Conservation (phyloP, 441 rosid genomes). For the Sinapis alba region DNA sequence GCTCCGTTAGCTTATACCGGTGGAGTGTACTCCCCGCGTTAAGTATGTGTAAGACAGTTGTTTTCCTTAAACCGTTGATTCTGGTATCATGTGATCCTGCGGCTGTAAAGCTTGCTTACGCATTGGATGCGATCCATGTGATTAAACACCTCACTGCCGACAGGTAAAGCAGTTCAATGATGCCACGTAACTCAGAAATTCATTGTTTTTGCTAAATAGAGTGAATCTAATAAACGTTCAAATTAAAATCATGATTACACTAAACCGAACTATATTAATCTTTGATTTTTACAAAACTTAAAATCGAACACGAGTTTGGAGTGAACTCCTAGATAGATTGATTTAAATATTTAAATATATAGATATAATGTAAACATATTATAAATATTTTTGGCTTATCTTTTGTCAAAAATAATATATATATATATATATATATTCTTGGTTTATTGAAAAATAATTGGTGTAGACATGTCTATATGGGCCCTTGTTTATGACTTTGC, state of each 20-base stretch:
- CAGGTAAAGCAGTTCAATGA: slow-evolving; percentile 30
- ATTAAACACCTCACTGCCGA: slow-evolving; percentile 38
- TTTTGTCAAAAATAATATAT: neutral
- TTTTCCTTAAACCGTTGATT: slow-evolving; percentile 30
- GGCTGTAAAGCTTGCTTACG: slow-evolving; percentile 23
- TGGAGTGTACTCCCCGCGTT: slow-evolving; percentile 37
- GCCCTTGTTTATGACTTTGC: slow-evolving; percentile 20
- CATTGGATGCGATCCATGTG: slow-evolving; percentile 38
- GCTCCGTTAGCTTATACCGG: slow-evolving; percentile 33
- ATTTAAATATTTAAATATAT: neutral
- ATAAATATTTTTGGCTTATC: neutral
- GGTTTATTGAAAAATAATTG: neutral
- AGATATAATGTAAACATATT: neutral
- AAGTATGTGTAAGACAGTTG: slow-evolving; percentile 17
- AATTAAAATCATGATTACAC: neutral
- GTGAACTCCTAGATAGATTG: neutral
- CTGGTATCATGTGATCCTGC: slow-evolving; percentile 26
- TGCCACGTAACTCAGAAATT: slow-evolving; percentile 26
- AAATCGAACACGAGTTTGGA: neutral
- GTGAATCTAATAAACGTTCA: neutral
- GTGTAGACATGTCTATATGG: slow-evolving; percentile 20
- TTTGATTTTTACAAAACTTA: neutral
- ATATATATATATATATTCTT: neutral
- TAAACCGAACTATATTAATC: neutral
- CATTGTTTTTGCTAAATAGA: neutral